Percentiles rank a stretch among this genome's conserved stretches.
Evolutionary conservation across 495 filamentous ascomycete genomes (phyloP).

Genomic region (Xanthoparmelia taractica): DNA sequence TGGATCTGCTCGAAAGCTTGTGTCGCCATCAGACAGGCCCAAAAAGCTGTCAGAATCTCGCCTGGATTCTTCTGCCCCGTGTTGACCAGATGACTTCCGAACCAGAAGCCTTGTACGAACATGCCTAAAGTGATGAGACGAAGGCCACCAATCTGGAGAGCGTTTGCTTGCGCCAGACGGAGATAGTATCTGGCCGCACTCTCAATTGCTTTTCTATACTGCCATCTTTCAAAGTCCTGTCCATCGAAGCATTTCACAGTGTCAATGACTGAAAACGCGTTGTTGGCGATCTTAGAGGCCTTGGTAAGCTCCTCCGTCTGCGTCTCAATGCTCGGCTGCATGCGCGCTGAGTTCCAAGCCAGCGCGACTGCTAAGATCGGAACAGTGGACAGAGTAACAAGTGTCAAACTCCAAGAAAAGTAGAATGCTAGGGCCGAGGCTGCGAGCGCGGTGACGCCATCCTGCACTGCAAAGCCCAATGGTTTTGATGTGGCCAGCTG

Average conservation of each 20-base stretch:
- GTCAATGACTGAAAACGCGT: constrained; percentile 66
- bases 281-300: constrained; percentile 66
- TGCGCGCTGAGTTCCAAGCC: constrained; percentile 47
- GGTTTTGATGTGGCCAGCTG: constrained; percentile 73
- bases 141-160: constrained; percentile 62
- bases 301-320: constrained; percentile 62
- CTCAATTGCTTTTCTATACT: constrained; percentile 53
- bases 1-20: constrained; percentile 65
- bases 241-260: constrained; percentile 85
- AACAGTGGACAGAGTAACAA: constrained; percentile 71
- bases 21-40: constrained; percentile 66
- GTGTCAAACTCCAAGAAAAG: constrained; percentile 75
- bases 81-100: constrained; percentile 60
- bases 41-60: constrained; percentile 76
- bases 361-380: constrained; percentile 59
- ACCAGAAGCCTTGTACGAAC: constrained; percentile 91
- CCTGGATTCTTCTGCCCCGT: constrained; percentile 51
- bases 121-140: constrained; percentile 68
- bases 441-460: constrained; percentile 50
- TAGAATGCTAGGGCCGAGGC: constrained; percentile 65
- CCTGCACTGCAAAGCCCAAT: constrained; percentile 59
- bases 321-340: constrained; percentile 56
- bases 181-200: constrained; percentile 57
- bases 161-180: constrained; percentile 57
- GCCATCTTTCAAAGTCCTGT: constrained; percentile 57